Conservation (phyloP, 805 yeast species). For the Ogataea chonburiensis region DNA sequence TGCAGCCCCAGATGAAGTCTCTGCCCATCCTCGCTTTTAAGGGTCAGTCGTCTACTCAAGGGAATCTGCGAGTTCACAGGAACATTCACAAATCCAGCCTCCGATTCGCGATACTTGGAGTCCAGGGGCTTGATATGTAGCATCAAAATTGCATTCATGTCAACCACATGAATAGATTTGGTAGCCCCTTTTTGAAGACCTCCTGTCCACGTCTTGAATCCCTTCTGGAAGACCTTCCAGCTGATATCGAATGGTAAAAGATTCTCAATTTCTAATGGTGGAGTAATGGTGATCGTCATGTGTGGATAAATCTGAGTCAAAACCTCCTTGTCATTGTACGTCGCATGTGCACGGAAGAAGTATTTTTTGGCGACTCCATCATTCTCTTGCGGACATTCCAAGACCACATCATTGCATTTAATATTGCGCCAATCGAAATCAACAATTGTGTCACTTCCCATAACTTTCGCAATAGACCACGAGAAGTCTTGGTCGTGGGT, state of each 20-base stretch:
- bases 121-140: constrained; percentile 65
- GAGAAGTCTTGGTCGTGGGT: constrained; percentile 48
- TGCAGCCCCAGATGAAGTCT: constrained; percentile 59
- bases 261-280: constrained; percentile 86
- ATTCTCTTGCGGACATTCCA: constrained; percentile 55
- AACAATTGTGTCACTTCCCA: constrained; percentile 17
- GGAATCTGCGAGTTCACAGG: constrained; percentile 33
- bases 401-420: constrained; percentile 45
- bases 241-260: constrained; percentile 78
- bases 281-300: constrained; percentile 69
- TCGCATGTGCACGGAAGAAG: constrained; percentile 72
- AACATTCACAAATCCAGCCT: constrained; percentile 71
- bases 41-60: constrained; percentile 42
- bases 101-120: constrained; percentile 61
- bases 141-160: constrained; percentile 66
- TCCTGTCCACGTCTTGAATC: constrained; percentile 65
- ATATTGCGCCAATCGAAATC: constrained; percentile 64
- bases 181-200: constrained; percentile 60
- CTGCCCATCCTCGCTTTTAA: constrained; percentile 67
- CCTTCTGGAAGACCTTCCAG: constrained; percentile 76
- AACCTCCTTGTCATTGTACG: constrained; percentile 64
- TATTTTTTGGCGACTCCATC: constrained; percentile 36
- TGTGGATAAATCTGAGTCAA: constrained; percentile 79
- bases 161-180: constrained; percentile 78
- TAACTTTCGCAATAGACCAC: constrained; percentile 59